Evolutionary conservation across 257 asterid species (phyloP), one percentile per base, ranked within the genome.

Genomic region (Nicotiana undulata): DNA sequence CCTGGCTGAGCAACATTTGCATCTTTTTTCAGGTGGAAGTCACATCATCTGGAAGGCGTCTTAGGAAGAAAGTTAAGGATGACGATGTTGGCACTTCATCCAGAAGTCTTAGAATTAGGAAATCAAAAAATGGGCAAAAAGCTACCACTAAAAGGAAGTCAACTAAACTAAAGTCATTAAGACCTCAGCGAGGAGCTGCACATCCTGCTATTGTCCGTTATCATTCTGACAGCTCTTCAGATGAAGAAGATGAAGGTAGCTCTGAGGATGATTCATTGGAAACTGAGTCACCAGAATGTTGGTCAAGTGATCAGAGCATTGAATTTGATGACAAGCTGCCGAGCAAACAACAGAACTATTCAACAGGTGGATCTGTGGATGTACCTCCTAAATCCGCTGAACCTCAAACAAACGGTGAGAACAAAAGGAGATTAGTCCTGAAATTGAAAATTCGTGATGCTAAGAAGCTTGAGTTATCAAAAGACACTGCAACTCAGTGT

Each of bases 181-280:
- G 98, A 88, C 89, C 98, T 81, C 97, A 89, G 82, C 89, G 98
- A 82, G 85, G 85, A 84, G 94, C 96, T 11, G 92, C 91, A 63
- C 93, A 89, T 49, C 88, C 87, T 86, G 97, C 94, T n/a, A 80
- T 72, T 77, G 91, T 89, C 60, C 84, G 88, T 65, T 90, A 87
- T 81, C 79, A 84, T 65, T 77, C 88, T 24, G 97, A 91, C 88
- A 79, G 84, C 76, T 92, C 97, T 79, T 87, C 91, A 53, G 93
- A 89, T 64, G 96, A 85, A 82, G 97, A 93, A 67, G 91, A 84
- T 75, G 95, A 88, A 76, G 91, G 88, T 78, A 84, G 67, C 79
- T 88, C 89, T 49, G 90, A 82, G 76, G 81, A 84, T 65, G 91
- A 87, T 85, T 88, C 95, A 55, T 89, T 91, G 72, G 95, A 90